Percentiles rank a stretch among this genome's conserved stretches.
These are phyloP conservation scores for Candida dubliniensis DNA, from an alignment of 1,139 yeast genomes.

Conservation along the genomic window DNA sequence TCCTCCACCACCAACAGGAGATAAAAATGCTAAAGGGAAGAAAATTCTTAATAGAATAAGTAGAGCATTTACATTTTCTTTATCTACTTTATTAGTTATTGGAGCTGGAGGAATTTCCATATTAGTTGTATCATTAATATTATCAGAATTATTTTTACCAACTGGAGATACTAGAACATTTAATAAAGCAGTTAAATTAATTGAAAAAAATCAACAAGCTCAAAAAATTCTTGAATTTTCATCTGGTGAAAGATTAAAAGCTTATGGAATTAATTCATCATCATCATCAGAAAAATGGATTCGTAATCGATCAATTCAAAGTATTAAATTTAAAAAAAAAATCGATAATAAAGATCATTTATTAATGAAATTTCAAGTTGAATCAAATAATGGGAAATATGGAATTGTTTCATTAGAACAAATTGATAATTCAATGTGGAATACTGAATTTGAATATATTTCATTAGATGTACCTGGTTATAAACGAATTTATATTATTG, in stretches of 20 bases:
- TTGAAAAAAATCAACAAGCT: slow-evolving; percentile 66
- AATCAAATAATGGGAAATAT: slow-evolving; percentile 50
- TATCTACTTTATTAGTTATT: slow-evolving; percentile 59
- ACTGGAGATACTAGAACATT: slow-evolving; percentile 90
- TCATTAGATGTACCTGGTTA: slow-evolving; percentile 76
- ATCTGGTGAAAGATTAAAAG: slow-evolving; percentile 64
- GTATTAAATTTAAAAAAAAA: slow-evolving; percentile 54
- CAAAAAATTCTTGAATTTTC: slow-evolving; percentile 57
- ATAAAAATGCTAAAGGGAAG: slow-evolving; percentile 43
- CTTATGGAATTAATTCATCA: slow-evolving; percentile 88
- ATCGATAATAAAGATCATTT: slow-evolving; percentile 81
- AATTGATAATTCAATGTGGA: slow-evolving; percentile 61
- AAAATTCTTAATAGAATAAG: slow-evolving; percentile 40
- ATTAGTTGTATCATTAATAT: slow-evolving; percentile 72
- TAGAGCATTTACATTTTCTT: slow-evolving; percentile 60
- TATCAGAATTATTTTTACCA: slow-evolving; percentile 79
- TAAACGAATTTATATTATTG: slow-evolving; percentile 67
- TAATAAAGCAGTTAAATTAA: slow-evolving; percentile 77
- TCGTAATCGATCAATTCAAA: slow-evolving; percentile 77
- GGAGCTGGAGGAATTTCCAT: slow-evolving; percentile 70
- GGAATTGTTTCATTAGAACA: slow-evolving; percentile 83
- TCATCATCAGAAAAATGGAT: slow-evolving; percentile 75
- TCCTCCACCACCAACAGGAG: slow-evolving; percentile 40
- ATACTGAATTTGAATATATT: slow-evolving; percentile 71
- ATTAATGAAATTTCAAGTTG: slow-evolving; percentile 84